Conservation (phyloP, 495 filamentous ascomycete genomes). For the Aspergillus affinis region DNA sequence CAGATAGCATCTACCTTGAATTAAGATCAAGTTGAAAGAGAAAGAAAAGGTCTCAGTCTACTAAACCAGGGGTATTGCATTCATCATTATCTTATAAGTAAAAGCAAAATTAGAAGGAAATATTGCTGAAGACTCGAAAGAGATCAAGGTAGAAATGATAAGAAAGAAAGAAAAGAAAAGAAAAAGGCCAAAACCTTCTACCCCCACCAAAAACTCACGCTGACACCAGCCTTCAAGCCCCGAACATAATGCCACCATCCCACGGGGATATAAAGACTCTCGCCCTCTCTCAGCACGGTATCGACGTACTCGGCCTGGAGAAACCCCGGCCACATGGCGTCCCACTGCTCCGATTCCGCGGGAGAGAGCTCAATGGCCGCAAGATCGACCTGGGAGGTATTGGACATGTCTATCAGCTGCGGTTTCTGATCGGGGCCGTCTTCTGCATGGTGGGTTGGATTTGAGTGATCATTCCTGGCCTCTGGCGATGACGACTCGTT, state of each 20-base stretch:
- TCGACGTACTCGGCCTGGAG: conserved; percentile 68
- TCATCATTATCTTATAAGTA: neutral
- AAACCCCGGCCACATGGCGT: conserved; percentile 56
- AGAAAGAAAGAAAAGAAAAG: conserved; percentile 12
- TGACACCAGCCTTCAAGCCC: conserved; percentile 81
- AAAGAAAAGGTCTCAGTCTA: no score
- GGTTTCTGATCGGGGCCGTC: conserved; percentile 14
- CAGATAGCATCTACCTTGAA: no score
- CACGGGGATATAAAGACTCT: conserved; percentile 86
- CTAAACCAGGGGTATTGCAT: no score
- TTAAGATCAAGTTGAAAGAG: no score
- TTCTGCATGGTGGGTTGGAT: neutral
- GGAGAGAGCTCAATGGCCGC: conserved; percentile 50
- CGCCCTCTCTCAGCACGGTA: conserved; percentile 73
- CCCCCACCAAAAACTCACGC: conserved; percentile 97
- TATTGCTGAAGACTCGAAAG: no score
- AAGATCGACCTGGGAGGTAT: conserved; percentile 78
- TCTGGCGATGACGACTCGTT: conserved; percentile 22
- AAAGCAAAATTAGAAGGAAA: neutral
- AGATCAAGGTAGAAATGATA: neutral
- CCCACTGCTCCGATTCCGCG: conserved; percentile 50
- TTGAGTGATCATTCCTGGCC: conserved; percentile 17
- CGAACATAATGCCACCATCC: conserved; percentile 99
- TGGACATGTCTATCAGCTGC: conserved; percentile 78
- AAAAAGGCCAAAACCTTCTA: conserved; percentile 11